Base-by-base conservation (phyloP, 2,329 filamentous ascomycete genomes). In the Sporothrix variecibatus region DNA sequence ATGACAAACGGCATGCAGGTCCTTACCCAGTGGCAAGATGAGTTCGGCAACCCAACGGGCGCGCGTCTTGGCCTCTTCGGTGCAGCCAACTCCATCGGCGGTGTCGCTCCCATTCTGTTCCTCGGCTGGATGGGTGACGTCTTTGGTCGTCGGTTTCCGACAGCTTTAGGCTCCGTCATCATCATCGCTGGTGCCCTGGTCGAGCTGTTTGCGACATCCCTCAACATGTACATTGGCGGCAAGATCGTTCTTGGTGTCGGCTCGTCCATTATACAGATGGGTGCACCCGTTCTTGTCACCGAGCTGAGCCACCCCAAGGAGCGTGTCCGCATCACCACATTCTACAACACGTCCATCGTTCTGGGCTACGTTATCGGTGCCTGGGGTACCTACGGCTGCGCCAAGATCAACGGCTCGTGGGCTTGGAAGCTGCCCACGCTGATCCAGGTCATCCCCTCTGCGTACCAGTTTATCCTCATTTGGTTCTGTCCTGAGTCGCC, bases 1-100 rank as follows among this genome's bases (percentile, higher is more conserved):
- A 72, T 83, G 82, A 83, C 81, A n/a, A 84, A 83, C 67, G 82
- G 81, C 62, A 82, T 84, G 78, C 82, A 83, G 34, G 80, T 81
- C 3, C 78, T 83, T 2, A 78, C 80, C 38, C 78, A 77, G 4
- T 84, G 82, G 82, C 82, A 83, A 68, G 79, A 82, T 2, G 77
- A 78, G 3, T 84, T 84, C 53, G 82, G 81, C 3, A 78, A 84
- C 49, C 82, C 83, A 0, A 80, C 79, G 1, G 83, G 83, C 6
- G 82, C 82, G 1, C 81, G 74, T 1, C 77, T 84, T 26, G 83
- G 83, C 20, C 80, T 84, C 73, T 83, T 84, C 26, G 82, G 82
- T 6, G 83, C 83, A 1, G 80, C 82, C 26, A 82, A 81, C 31
- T 79, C 80, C 51, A 82, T 84, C n/a, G 83, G 83, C n/a, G 81